Evolutionary conservation across 768 basidiomycete species (phyloP).

Genomic region (Tylopilus sp.): DNA sequence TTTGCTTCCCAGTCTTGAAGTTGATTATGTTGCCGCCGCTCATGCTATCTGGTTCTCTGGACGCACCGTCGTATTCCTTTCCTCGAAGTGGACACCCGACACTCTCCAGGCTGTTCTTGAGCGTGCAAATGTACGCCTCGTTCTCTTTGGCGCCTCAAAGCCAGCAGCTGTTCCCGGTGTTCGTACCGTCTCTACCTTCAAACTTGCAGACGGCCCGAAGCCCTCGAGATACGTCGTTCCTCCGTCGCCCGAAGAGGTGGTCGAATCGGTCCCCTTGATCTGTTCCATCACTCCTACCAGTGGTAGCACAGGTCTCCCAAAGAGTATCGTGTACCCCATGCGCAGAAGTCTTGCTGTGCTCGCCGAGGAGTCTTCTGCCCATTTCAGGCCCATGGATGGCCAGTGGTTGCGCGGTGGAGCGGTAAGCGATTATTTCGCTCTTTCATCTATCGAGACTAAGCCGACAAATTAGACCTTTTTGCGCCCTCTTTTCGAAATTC

Average conservation of each 20-base stretch:
- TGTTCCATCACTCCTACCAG: slow-evolving; percentile 20
- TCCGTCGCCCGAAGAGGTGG: slow-evolving; percentile 14
- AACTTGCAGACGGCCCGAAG: slow-evolving; percentile 8
- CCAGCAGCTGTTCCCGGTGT: slow-evolving; percentile 12
- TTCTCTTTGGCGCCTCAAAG: slow-evolving; percentile 17
- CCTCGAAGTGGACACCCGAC: slow-evolving; percentile 23
- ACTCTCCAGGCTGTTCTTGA: slow-evolving; percentile 20
- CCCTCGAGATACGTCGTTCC: slow-evolving; percentile 11
- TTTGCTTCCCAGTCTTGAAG: slow-evolving; percentile 19
- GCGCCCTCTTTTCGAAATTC: slow-evolving; percentile 16
- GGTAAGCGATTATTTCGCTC: neutral
- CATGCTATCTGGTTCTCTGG: slow-evolving; percentile 30
- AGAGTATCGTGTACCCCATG: slow-evolving; percentile 18
- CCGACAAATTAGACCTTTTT: slow-evolving; percentile 8
- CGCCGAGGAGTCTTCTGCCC: slow-evolving; percentile 9
- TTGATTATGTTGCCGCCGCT: slow-evolving; percentile 27
- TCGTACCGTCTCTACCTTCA: slow-evolving; percentile 18
- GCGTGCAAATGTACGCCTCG: slow-evolving; percentile 20
- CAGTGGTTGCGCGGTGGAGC: slow-evolving; percentile 16
- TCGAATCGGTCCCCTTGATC: slow-evolving; percentile 9
- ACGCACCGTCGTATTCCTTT: slow-evolving; percentile 27
- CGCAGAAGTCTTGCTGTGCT: slow-evolving; percentile 12
- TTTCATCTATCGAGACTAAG: neutral
- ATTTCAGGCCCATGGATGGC: slow-evolving; percentile 12
- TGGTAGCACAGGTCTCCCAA: slow-evolving; percentile 23